Conservation (phyloP, 2,329 filamentous ascomycete species). For the Phialemonium atrogriseum region DNA sequence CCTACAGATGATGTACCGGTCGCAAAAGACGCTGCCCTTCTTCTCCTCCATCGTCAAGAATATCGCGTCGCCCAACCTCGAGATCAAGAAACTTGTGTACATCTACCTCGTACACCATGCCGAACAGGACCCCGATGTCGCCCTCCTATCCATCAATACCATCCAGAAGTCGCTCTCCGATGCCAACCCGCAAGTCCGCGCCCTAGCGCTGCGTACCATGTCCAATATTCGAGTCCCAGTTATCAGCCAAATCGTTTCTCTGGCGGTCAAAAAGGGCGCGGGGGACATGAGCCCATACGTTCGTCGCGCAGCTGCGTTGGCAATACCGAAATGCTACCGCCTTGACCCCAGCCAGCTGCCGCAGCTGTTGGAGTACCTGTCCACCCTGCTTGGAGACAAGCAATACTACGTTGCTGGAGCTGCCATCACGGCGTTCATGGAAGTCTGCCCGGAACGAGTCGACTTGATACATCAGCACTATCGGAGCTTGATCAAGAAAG, state of each 20-base stretch:
- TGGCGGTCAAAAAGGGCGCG: constrained; percentile 89
- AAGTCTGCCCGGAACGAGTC: constrained; percentile 79
- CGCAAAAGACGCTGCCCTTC: constrained; percentile 80
- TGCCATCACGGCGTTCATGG: constrained; percentile 80
- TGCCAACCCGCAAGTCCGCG: constrained; percentile 79
- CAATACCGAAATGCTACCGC: constrained; percentile 92
- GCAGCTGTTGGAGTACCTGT: constrained; percentile 75
- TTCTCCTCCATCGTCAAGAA: constrained; percentile 99
- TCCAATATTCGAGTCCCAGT: constrained; percentile 94
- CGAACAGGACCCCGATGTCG: constrained; percentile 90
- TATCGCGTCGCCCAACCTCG: constrained; percentile 84
- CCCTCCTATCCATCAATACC: constrained; percentile 93
- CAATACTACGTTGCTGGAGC: constrained; percentile 97
- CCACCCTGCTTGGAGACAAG: constrained; percentile 72
- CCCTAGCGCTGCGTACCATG: constrained; percentile 92
- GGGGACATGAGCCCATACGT: constrained; percentile 94
- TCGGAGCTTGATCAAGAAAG: constrained; percentile 71
- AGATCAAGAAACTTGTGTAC: constrained; percentile 97
- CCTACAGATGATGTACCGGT: constrained; percentile 83
- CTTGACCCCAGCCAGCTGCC: constrained; percentile 80
- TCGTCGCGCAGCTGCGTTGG: constrained; percentile 82
- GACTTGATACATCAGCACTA: constrained; percentile 91
- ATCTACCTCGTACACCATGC: constrained; percentile 97
- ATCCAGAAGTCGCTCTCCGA: constrained; percentile 97
- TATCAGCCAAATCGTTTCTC: constrained; percentile 92